These are phyloP conservation scores for Saraca asoca DNA, from an alignment of 331 rosid species.

Conservation along the genomic window DNA sequence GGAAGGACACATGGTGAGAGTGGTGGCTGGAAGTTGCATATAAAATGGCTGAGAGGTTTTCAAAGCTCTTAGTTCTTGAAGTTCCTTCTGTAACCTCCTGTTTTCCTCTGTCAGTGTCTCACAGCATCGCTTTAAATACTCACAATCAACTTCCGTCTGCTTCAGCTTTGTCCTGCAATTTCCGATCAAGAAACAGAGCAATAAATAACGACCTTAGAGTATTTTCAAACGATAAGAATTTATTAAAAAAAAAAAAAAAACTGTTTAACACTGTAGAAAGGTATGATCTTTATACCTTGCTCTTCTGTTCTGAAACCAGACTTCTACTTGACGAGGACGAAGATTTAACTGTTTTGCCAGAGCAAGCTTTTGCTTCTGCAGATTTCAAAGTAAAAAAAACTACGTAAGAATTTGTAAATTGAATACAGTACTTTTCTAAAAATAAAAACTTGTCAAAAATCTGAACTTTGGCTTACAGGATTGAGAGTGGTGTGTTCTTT, in stretches of 20 bases:
- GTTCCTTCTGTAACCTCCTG: constrained; percentile 84
- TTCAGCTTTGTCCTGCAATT: constrained; percentile 82
- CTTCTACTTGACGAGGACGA: constrained; percentile 96
- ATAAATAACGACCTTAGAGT: not conserved
- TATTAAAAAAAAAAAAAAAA: too few species aligned
- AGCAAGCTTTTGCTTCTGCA: constrained; percentile 86
- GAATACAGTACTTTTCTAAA: not conserved
- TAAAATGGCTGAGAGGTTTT: constrained; percentile 79
- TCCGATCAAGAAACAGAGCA: not conserved
- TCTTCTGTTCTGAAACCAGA: constrained; percentile 97
- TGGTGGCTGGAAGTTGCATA: constrained; percentile 96
- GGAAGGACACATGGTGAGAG: constrained; percentile 97
- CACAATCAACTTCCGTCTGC: constrained; percentile 98
- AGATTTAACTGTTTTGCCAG: constrained; percentile 86
- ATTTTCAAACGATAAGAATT: not conserved
- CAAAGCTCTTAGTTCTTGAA: constrained; percentile 87
- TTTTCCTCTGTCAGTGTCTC: constrained; percentile 92
- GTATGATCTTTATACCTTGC: constrained; percentile 64
- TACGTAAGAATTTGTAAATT: not conserved
- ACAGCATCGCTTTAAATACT: constrained; percentile 86
- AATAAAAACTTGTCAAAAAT: not conserved
- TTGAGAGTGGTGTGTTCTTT: constrained; percentile 93
- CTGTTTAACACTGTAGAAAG: too few species aligned
- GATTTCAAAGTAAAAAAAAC: not conserved
- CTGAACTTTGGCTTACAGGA: constrained; percentile 55